Base-by-base conservation (phyloP, 1,284 basidiomycete species). In the Melanopsichium pennsylvanicum region DNA sequence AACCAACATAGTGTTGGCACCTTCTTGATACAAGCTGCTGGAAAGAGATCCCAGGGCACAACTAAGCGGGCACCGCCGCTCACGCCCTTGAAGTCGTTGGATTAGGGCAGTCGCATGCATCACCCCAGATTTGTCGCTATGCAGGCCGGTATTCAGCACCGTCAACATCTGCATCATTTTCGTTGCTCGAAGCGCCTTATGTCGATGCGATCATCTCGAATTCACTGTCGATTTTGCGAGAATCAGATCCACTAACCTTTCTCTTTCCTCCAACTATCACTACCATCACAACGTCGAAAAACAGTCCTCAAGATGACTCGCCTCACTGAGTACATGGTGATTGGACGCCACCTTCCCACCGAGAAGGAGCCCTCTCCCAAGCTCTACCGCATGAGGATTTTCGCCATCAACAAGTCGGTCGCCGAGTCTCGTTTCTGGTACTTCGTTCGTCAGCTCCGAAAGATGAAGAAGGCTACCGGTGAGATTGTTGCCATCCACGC, bases 361-460 rank as follows among this genome's bases (percentile, higher is more conserved):
- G 92, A 94, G 86, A 83, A 87, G 74, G 92, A 97, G 76, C 91
- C 92, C 58, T 90, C 87, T 71, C 95, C 95, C 72, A 97, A 97
- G 86, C 91, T 93, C 83, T 97, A 92, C 88, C 91, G 96, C 81
- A 98, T 98, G 95, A 90, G 95, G 83, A 97, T 98, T 83, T 98
- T 98, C 82, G 95, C 96, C 72, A 91, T 92, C 77, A 98, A 98
- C 84, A 93, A 96, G 76, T 85, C 97, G 74, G 92, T 98, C 79
- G 96, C 96, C 81, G 97, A 98, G 87, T 96, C 92, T 61, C 90
- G 95, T 70, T 98, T 96, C 90, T 98, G 96, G 95, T 98, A 97
- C 87, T 98, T 96, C 88, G 87, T 98, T 74, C 93, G 95, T 46
- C 76, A 77, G 68, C 74, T 81, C 51, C 66, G 97, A 85, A 98